A percentile compares a stretch with the other conserved stretches of the same genome.
phyloP scores from a whole-genome alignment of 2,329 filamentous ascomycete genomes.

The Elsinoe australis region DNA sequence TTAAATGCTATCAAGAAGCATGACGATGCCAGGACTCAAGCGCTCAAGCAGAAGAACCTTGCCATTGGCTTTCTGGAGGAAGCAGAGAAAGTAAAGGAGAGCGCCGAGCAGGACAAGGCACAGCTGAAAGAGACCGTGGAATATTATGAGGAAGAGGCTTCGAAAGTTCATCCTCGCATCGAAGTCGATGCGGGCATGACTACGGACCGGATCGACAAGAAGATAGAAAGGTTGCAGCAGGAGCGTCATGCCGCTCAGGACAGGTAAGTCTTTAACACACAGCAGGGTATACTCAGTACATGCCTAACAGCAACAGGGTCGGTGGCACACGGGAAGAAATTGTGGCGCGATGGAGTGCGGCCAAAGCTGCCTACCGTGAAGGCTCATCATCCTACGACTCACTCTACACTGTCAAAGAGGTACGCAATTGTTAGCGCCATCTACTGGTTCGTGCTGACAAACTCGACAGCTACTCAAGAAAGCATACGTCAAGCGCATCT shows the following conservation, averaged over 20 bases:
- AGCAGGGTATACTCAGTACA: too few relatives aligned
- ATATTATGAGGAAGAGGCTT: conserved; percentile 22
- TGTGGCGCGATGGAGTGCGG: conserved; percentile 23
- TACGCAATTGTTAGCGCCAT: conserved; percentile 35
- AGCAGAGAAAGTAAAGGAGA: conserved; percentile 27
- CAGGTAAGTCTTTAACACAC: conserved; percentile 12
- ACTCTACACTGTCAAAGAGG: conserved; percentile 31
- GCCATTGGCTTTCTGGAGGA: conserved; percentile 32
- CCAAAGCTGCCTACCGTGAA: conserved; percentile 25
- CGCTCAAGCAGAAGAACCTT: conserved; percentile 37
- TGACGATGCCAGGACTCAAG: conserved; percentile 29
- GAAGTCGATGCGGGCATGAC: conserved; percentile 29
- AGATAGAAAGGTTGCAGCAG: conserved; percentile 26
- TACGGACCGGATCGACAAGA: conserved; percentile 27
- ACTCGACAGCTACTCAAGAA: conserved; percentile 42
- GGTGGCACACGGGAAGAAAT: conserved; percentile 30
- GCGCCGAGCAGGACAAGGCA: conserved; percentile 27
- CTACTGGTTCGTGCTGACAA: neutral
- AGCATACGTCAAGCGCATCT: conserved; percentile 61
- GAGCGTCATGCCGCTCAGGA: neutral
- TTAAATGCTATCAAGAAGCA: conserved; percentile 28
- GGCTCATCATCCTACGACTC: conserved; percentile 23
- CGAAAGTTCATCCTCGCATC: conserved; percentile 24
- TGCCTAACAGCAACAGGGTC: too few relatives aligned
- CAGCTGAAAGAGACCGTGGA: conserved; percentile 27